These are phyloP conservation scores for Glarea lozoyensis DNA, from an alignment of 495 filamentous ascomycete genomes.

Conservation along the genomic window DNA sequence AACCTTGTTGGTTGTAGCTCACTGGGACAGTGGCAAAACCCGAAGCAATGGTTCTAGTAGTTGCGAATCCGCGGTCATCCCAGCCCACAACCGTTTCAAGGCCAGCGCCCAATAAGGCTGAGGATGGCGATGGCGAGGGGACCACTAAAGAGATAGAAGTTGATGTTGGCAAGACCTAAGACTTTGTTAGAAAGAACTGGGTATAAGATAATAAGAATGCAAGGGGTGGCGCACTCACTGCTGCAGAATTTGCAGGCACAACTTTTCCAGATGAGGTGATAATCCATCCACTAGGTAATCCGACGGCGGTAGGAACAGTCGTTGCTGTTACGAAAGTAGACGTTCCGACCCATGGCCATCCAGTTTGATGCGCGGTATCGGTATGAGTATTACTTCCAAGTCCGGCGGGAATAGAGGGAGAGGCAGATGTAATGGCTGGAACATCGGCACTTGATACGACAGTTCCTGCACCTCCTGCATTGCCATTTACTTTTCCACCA, in stretches of 20 bases:
- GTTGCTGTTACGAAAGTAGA: conserved; percentile 26
- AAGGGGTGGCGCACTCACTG: conserved; percentile 12
- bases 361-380: conserved; percentile 16
- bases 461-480: conserved; percentile 8
- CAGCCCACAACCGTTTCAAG: conserved; percentile 16
- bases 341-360: conserved; percentile 51
- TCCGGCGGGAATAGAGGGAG: conserved; percentile 21
- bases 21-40: conserved; percentile 8
- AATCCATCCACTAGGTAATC: conserved; percentile 64
- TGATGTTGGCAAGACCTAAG: conserved; percentile 12
- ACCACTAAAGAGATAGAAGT: conserved; percentile 7
- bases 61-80: conserved; percentile 17
- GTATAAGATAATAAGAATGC: neutral
- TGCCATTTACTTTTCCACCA: conserved; percentile 52
- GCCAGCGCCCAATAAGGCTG: conserved; percentile 8
- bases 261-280: conserved; percentile 64
- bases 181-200: conserved; percentile 5
- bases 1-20: conserved; percentile 17
- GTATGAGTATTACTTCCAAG: conserved; percentile 12
- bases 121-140: conserved; percentile 15
- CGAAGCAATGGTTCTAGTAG: conserved; percentile 6
- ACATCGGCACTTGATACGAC: conserved; percentile 12
- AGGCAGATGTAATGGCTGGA: conserved; percentile 16
- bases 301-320: conserved; percentile 26
- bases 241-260: conserved; percentile 37